Evolutionary conservation across 768 basidiomycete genomes (phyloP), one percentile per base, ranked within the genome.

Genomic region (Tylopilus subfusipes): DNA sequence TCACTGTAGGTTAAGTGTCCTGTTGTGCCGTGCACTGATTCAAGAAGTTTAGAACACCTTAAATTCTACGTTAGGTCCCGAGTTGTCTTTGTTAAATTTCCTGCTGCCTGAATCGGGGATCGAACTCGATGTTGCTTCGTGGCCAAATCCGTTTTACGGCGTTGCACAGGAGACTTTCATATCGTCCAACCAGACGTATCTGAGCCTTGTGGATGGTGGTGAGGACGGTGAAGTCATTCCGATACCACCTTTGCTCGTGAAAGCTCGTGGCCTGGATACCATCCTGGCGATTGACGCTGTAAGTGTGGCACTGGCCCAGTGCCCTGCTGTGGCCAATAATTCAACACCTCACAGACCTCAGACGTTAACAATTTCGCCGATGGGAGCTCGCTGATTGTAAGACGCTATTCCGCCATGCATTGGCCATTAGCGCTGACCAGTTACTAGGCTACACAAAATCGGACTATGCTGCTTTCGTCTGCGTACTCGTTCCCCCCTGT

Each of bases 241-340:
- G 5, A 29, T 81, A 18, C 76, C 77, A 46, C 82, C 82, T 2
- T 70, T 83, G 36, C 72, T 82, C 16, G 73, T 80, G 48, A 67
- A 73, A 39, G 71, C 71, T 21, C 76, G 82, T 42, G 67, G 61
- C 0, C 61, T 82, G 49, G 82, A 83, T 53, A 72, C 75, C 9
- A 77, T 83, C 59, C 44, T 83, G 34, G 80, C 79, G 0, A 74
- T 82, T 42, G 82, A 83, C 59, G 73, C 70, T 14, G 63, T 70
- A 62, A 51, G 72, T 55, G 8, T n/a, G n/a, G n/a, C n/a, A n/a
- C n/a, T n/a, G n/a, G n/a, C n/a, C n/a, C n/a, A n/a, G n/a, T n/a
- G n/a, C n/a, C n/a, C n/a, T n/a, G n/a, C n/a, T n/a, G n/a, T n/a
- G n/a, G n/a, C n/a, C n/a, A n/a, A n/a, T n/a, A n/a, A n/a, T n/a